A percentile compares a stretch with the other conserved stretches of the same genome.
These are phyloP conservation scores for Musa acuminata DNA, from an alignment of 176 grass and related monocot species.

Conservation along the genomic window DNA sequence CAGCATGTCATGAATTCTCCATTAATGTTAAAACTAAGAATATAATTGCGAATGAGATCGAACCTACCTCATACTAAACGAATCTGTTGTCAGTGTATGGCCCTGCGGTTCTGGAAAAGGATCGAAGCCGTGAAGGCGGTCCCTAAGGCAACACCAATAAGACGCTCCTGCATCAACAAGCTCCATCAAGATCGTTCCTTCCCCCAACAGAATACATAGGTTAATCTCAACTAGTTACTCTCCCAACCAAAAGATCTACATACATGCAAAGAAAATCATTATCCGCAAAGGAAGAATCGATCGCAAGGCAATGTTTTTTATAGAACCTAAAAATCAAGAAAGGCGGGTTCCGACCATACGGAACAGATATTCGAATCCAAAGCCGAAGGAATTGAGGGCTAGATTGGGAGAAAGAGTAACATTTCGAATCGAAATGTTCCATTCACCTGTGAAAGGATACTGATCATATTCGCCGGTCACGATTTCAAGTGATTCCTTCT, in stretches of 20 bases:
- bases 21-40: neutral
- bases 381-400: too few relatives aligned
- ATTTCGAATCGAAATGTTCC: neutral
- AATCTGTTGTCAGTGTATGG: constrained; percentile 19
- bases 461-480: constrained; percentile 20
- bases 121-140: constrained; percentile 21
- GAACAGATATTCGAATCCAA: too few relatives aligned
- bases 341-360: too few relatives aligned
- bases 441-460: constrained; percentile 33
- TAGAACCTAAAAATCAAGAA: too few relatives aligned
- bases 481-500: neutral
- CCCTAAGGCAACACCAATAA: constrained; percentile 36
- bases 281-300: neutral
- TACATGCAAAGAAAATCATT: neutral
- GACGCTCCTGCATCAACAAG: constrained; percentile 28
- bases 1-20: neutral
- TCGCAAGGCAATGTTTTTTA: too few relatives aligned
- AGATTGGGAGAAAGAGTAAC: neutral
- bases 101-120: constrained; percentile 30
- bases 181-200: neutral
- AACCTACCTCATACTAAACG: constrained; percentile 23
- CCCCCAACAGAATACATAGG: neutral
- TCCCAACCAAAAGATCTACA: neutral
- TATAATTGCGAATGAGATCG: neutral
- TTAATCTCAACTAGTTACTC: neutral